Base-by-base conservation (phyloP, 768 basidiomycete genomes). In the Rhizopogon salebrosus region DNA sequence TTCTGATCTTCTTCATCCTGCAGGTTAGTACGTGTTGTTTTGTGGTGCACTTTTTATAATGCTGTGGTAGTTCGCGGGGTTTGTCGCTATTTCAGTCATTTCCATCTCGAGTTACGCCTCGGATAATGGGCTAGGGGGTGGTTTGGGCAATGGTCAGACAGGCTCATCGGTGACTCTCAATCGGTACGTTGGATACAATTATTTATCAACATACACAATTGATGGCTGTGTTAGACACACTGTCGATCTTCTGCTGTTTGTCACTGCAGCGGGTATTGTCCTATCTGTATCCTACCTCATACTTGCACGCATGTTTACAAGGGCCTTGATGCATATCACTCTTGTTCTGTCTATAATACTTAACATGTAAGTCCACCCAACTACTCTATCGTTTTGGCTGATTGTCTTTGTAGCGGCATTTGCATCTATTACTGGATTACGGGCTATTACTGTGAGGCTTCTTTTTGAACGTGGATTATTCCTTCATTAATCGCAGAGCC, bases 361-460 rank as follows among this genome's bases (percentile, higher is more conserved):
- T 51, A 87, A 86, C 61, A 80, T 87, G 85, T 84, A 62, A 52
- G 80, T 71, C 18, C 11, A 34, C 56, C 36, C 34, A n/a, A 13
- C 26, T 6, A 9, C 36, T 36, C 38, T 36, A 29, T 37, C n/a
- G 16, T 20, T 7, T 36, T 9, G 11, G 23, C 36, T 48, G 43
- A 22, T 53, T 37, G 24, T 36, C 27, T 18, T 23, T 45, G 48
- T 59, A 88, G 88, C 57, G 88, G 78, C 27, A 81, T 89, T 24
- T 86, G 83, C 60, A 70, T 82, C 50, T 92, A 89, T 70, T 85
- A 86, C 63, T 89, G 83, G 80, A 77, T 84, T 53, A 82, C 79
- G 10, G 78, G 74, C 61, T 87, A 85, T 60, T 87, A 80, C 59
- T 86, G 84, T 87, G 59, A 49, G 83, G 31, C 11, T 34, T 13